phyloP scores from a whole-genome alignment of 23 red algal genomes.

The Pyropia yezoensis region DNA sequence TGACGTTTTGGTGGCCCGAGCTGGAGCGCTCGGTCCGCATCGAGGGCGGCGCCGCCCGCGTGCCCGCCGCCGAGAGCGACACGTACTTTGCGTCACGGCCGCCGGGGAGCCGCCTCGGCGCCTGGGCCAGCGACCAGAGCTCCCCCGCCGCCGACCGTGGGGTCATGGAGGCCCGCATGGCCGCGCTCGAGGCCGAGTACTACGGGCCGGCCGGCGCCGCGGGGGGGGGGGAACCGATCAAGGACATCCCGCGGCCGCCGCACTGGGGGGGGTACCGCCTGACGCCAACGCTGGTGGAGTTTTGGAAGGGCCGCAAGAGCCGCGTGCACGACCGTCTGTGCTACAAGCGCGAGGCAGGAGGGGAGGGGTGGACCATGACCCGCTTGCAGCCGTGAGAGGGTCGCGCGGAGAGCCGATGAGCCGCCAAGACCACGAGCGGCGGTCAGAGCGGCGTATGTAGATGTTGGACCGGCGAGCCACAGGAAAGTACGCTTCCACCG shows the following conservation, averaged over 20 bases:
- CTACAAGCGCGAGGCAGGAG: constrained; percentile 13
- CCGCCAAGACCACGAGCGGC: no score
- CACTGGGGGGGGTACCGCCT: constrained; percentile 84
- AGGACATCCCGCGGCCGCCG: constrained; percentile 40
- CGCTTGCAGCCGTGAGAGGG: constrained; percentile 18
- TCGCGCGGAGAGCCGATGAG: no score
- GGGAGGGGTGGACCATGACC: neutral
- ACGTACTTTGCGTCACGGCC: constrained; percentile 72
- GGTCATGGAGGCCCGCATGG: constrained; percentile 33
- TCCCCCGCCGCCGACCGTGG: constrained; percentile 11
- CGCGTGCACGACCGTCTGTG: constrained; percentile 78
- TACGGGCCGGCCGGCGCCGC: neutral
- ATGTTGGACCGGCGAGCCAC: no score
- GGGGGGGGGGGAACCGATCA: constrained; percentile 14
- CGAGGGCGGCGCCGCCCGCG: constrained; percentile 55
- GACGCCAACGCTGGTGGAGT: constrained; percentile 54
- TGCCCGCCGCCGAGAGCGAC: constrained; percentile 44
- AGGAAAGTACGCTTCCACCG: neutral
- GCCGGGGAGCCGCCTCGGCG: constrained; percentile 45
- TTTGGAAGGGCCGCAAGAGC: constrained; percentile 83
- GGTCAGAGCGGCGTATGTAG: no score
- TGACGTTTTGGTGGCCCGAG: constrained; percentile 89
- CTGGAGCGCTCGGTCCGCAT: constrained; percentile 87
- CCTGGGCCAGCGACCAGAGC: constrained; percentile 64
- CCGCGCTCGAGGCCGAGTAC: constrained; percentile 17